phyloP scores from a whole-genome alignment of 306 rosid genomes.

The Quercus ilex region DNA sequence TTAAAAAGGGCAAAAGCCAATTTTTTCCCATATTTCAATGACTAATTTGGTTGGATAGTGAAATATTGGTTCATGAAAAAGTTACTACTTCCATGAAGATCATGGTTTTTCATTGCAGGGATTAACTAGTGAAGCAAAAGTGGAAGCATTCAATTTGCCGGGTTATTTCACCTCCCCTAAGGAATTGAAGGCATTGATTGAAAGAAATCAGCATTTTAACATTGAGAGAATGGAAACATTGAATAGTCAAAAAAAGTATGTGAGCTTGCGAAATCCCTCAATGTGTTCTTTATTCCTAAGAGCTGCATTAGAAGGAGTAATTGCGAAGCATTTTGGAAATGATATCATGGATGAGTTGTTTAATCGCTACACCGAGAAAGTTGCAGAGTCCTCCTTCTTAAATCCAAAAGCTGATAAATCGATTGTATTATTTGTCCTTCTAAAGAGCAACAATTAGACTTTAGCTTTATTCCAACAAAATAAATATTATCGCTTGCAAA shows the following conservation, averaged over 20 bases:
- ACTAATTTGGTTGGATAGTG: no score
- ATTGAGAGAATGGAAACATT: slow-evolving; percentile 14
- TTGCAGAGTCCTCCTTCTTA: slow-evolving; percentile 13
- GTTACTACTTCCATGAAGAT: no score
- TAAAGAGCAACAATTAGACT: slow-evolving; percentile 17
- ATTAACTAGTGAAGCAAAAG: slow-evolving; percentile 20
- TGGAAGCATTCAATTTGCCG: slow-evolving; percentile 33
- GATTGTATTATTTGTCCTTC: slow-evolving; percentile 9
- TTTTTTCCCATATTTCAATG: no score
- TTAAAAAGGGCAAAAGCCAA: no score
- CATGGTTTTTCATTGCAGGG: background rate
- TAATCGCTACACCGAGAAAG: background rate
- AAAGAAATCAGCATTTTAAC: slow-evolving; percentile 18
- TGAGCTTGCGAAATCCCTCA: background rate
- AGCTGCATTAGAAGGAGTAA: slow-evolving; percentile 21
- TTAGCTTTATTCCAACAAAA: no score
- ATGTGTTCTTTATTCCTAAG: slow-evolving; percentile 1
- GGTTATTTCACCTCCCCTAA: slow-evolving; percentile 12
- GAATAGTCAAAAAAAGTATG: background rate
- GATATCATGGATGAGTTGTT: slow-evolving; percentile 24
- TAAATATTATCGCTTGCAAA: no score
- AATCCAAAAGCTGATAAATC: background rate
- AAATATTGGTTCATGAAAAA: no score
- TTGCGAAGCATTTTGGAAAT: slow-evolving; percentile 29
- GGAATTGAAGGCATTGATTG: slow-evolving; percentile 18